phyloP scores from a whole-genome alignment of 805 yeast genomes.

The Lipomyces japonicus region DNA sequence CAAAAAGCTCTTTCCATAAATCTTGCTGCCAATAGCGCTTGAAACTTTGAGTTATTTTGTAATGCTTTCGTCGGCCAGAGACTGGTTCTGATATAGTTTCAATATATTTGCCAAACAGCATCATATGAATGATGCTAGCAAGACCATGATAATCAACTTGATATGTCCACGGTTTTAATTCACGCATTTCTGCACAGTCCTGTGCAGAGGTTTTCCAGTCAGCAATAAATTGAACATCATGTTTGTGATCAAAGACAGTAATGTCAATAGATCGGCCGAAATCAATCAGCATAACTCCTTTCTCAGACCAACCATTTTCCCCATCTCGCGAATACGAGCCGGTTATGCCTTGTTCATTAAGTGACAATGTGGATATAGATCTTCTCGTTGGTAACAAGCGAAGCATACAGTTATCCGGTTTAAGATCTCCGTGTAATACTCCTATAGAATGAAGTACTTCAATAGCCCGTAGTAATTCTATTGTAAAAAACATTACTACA shows the following conservation, averaged over 20 bases:
- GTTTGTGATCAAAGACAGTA: constrained; percentile 45
- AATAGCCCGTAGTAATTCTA: constrained; percentile 59
- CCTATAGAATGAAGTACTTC: constrained; percentile 60
- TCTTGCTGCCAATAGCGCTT: constrained; percentile 74
- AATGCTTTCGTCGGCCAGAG: constrained; percentile 26
- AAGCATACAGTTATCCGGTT: constrained; percentile 83
- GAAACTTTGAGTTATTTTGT: constrained; percentile 46
- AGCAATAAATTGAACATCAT: constrained; percentile 52
- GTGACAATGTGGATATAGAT: constrained; percentile 17
- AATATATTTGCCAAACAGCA: constrained; percentile 68
- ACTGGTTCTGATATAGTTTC: constrained; percentile 39
- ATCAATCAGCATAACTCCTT: constrained; percentile 66
- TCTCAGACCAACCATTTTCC: constrained; percentile 46
- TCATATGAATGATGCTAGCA: constrained; percentile 67
- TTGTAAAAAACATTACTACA: constrained; percentile 57
- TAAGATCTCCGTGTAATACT: constrained; percentile 79
- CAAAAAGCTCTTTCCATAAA: constrained; percentile 67
- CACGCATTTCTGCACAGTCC: constrained; percentile 69
- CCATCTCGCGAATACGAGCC: constrained; percentile 39
- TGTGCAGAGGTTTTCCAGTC: constrained; percentile 60
- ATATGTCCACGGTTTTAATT: constrained; percentile 62
- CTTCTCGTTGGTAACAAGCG: constrained; percentile 41
- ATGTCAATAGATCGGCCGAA: constrained; percentile 79
- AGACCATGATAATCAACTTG: constrained; percentile 82
- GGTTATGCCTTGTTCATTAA: constrained; percentile 1